Evolutionary conservation across 73 alveolate genomes (phyloP).

Genomic region (Loxodes magnus): DNA sequence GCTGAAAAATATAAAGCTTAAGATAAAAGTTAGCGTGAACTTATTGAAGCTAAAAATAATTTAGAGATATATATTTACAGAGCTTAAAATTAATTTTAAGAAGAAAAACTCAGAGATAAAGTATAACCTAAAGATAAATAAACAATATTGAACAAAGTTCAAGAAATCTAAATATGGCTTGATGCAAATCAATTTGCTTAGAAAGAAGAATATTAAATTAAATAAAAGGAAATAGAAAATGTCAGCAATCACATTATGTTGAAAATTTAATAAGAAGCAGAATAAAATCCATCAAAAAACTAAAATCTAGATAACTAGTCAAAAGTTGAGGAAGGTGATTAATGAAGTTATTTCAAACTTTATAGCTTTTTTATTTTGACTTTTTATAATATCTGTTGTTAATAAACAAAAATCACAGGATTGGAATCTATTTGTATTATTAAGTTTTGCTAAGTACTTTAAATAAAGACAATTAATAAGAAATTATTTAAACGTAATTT

Average conservation of each 20-base stretch:
- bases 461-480: too few species aligned
- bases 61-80: constrained; percentile 82
- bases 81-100: constrained; percentile 83
- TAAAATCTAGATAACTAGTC: constrained; percentile 4
- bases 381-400: too few species aligned
- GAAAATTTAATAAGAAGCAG: constrained; percentile 69
- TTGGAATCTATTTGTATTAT: too few species aligned
- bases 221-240: constrained; percentile 48
- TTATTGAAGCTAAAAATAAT: constrained; percentile 87
- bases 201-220: constrained; percentile 68
- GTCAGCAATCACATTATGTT: constrained; percentile 84
- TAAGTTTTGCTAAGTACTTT: too few species aligned
- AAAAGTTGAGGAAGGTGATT: constrained; percentile 13
- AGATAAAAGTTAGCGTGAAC: constrained; percentile 82
- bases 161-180: constrained; percentile 73
- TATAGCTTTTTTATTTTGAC: too few species aligned
- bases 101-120: constrained; percentile 58
- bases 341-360: too few species aligned
- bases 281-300: constrained; percentile 15
- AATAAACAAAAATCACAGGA: too few species aligned
- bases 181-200: constrained; percentile 69
- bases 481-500: too few species aligned
- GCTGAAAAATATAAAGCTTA: constrained; percentile 89
- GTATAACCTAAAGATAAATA: constrained; percentile 55
- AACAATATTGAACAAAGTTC: constrained; percentile 57